These are phyloP conservation scores for Ogataea zsoltii DNA, from an alignment of 805 yeast genomes.

Conservation along the genomic window DNA sequence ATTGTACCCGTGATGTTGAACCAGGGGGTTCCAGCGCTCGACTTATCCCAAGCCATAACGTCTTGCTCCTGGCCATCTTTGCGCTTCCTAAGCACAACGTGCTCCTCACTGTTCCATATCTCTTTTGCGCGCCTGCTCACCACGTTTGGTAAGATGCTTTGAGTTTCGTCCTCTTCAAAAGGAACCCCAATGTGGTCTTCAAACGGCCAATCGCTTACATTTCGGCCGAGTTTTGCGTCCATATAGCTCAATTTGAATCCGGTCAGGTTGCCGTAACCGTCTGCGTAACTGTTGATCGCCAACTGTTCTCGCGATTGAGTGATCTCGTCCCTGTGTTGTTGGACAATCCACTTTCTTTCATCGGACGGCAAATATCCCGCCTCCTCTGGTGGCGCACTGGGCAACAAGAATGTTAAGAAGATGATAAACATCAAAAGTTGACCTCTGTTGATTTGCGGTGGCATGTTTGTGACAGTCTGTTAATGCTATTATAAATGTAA, in stretches of 20 bases:
- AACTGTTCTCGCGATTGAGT: constrained; percentile 36
- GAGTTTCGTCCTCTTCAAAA: constrained; percentile 50
- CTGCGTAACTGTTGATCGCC: constrained; percentile 41
- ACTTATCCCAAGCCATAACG: not conserved
- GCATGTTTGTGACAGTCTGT: constrained; percentile 14
- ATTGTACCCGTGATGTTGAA: constrained; percentile 50
- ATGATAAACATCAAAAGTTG: constrained; percentile 38
- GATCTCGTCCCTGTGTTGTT: constrained; percentile 38
- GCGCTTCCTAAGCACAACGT: constrained; percentile 19
- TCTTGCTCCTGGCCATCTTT: constrained; percentile 15
- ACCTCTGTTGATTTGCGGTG: constrained; percentile 30
- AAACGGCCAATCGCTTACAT: constrained; percentile 58
- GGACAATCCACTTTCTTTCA: constrained; percentile 29
- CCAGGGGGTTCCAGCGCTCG: constrained; percentile 26
- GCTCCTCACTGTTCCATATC: constrained; percentile 51
- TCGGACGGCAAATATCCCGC: constrained; percentile 28
- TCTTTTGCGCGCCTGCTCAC: constrained; percentile 48
- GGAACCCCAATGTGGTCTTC: constrained; percentile 34
- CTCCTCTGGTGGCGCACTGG: constrained; percentile 39
- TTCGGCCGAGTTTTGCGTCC: constrained; percentile 50
- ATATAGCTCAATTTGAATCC: constrained; percentile 69
- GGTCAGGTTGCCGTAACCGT: constrained; percentile 70
- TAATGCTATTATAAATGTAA: not conserved
- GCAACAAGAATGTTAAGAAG: constrained; percentile 42
- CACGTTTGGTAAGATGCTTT: constrained; percentile 60